Base-by-base conservation (phyloP, 2,329 filamentous ascomycete species). In the Ceratocystis harringtonii region DNA sequence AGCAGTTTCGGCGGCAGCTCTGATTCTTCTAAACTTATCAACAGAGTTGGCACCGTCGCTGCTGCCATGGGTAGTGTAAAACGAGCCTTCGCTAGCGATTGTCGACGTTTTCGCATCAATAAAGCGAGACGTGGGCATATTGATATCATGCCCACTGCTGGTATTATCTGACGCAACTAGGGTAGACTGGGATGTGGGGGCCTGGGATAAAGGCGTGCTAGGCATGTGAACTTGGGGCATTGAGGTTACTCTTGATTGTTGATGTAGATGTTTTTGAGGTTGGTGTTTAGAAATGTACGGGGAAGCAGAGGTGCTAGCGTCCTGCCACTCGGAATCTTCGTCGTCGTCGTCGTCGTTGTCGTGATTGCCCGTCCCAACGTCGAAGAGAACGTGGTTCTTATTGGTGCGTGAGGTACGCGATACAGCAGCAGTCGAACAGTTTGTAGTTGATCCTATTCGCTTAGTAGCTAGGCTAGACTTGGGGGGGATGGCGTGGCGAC, bases 321-420 rank as follows among this genome's bases (percentile, higher is more conserved):
- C 84, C 52, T 86, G 82, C 84, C 84, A 87, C 75, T 84, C 84
- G 77, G 84, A 82, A 63, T 82, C 79, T 45, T 72, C 72, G 52
- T 76, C 74, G 41, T 73, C 72, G 50, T 74, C 73, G 8, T 77
- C 74, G 71, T 79, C 25, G 28, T 73, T 73, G 61, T 75, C 76
- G 69, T 41, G 52, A 25, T 66, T 50, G 76, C 75, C 77, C 70
- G 77, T 79, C 63, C 84, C 84, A 64, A 87, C 77, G 70, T 85
- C 83, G 70, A 87, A 87, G 71, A 85, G 84, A 41, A 86, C 84
- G 68, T 81, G 80, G 30, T 74, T 73, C 71, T 80, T 82, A 69
- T 69, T 69, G 36, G 73, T 64, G 64, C 80, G 82, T 12, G 77
- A 74, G 28, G 79, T 77, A 66, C 80, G 79, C 71, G 83, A 83